Base-by-base conservation (phyloP, 2,329 filamentous ascomycete genomes). In the Colletotrichum lindemuthianum region DNA sequence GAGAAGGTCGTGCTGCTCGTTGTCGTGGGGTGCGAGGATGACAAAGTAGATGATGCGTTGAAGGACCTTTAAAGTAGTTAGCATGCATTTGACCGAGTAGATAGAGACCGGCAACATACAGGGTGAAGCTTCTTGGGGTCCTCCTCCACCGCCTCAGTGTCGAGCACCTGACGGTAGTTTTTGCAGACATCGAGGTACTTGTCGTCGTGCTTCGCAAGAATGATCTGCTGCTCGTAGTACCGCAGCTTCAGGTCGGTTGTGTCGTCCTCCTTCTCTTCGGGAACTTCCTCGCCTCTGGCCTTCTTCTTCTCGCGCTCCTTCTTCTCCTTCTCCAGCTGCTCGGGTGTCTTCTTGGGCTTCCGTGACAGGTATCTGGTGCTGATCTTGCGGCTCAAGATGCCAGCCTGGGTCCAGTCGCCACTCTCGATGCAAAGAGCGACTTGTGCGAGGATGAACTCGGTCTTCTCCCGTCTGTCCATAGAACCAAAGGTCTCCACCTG, bases 401-500 rank as follows among this genome's bases (percentile, higher is more conserved):
- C 89, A 36, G 95, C 96, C 77, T 99, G 96, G 72, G 91, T 96
- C 94, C 94, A 99, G 77, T 99, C 96, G 61, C 90, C 92, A 73
- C 90, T 95, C 80, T 97, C 91, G 77, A 99, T 98, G 82, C 96
- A 99, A 56, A 99, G 86, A 39, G 89, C 87, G 44, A 98, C 95
- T 79, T 99, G 96, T 67, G 96, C 92, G 57, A 99, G 84, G 74
- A 99, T 99, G 77, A 99, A 99, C 74, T 98, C 96, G 5, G 94
- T 97, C 90, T 99, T 99, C 78, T 99, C 96, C 72, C 96, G 88
- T 72, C 96, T 87, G 68, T 93, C 91, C 96, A 99, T 99, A 24
- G 95, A 98, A 8, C 96, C 96, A 77, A 99, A 99, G 0, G 96
- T 99, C 85, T 99, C 96, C 53, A 99, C 96, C 78, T 99, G 96